Percentiles rank a stretch among this genome's conserved stretches.
Conservation (phyloP, 495 filamentous ascomycete species). For the Penicillium paradoxum region DNA sequence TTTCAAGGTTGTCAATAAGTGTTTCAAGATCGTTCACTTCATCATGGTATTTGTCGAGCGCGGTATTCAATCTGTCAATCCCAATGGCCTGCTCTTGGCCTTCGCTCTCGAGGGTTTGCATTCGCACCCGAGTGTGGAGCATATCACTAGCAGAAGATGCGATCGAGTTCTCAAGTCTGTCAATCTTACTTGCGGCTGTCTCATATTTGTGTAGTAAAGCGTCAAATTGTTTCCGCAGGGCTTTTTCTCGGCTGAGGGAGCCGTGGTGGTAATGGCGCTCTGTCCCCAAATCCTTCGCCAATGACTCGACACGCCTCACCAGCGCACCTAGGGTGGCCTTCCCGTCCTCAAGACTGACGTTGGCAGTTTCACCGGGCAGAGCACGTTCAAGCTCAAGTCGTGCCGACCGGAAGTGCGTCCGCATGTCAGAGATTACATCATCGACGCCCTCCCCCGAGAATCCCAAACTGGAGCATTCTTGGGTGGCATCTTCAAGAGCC, state of each 20-base stretch:
- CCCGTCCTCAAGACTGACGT: constrained; percentile 36
- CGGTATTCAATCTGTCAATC: constrained; percentile 55
- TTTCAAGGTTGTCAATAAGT: constrained; percentile 56
- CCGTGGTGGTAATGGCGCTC: constrained; percentile 29
- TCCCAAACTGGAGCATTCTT: constrained; percentile 47
- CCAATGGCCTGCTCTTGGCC: constrained; percentile 53
- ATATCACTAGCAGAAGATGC: constrained; percentile 53
- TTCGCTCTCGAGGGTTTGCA: constrained; percentile 47
- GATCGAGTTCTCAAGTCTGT: constrained; percentile 50
- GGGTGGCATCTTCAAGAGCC: constrained; percentile 35
- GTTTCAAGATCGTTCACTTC: constrained; percentile 61
- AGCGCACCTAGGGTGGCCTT: constrained; percentile 36
- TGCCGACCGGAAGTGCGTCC: constrained; percentile 54
- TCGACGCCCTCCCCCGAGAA: constrained; percentile 46
- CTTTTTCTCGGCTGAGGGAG: constrained; percentile 31
- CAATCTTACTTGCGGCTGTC: constrained; percentile 38
- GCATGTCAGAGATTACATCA: constrained; percentile 50
- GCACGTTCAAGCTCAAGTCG: constrained; percentile 63
- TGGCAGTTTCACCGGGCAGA: constrained; percentile 57
- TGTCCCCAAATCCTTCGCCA: constrained; percentile 33
- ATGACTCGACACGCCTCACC: constrained; percentile 31
- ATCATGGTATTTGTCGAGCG: constrained; percentile 57
- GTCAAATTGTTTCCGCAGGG: constrained; percentile 43
- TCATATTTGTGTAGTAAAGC: constrained; percentile 35
- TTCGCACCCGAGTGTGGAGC: constrained; percentile 36